Conservation (phyloP, 441 rosid genomes). For the Geranium incanum region DNA sequence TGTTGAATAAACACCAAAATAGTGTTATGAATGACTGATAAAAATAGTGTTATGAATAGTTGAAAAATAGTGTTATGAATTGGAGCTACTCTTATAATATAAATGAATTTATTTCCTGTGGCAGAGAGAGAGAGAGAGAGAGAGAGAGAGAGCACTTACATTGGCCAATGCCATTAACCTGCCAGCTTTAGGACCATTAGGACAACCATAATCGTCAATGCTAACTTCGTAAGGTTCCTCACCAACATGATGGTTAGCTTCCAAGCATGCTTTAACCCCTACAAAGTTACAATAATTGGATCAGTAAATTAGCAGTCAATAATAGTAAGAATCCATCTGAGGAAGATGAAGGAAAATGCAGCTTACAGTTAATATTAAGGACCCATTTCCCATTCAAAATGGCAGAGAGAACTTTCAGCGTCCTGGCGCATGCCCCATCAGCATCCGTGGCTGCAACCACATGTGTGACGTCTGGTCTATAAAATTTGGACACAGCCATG, state of each 20-base stretch:
- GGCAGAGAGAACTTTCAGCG: constrained; percentile 79
- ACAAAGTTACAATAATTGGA: constrained; percentile 12
- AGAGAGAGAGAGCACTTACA: constrained; percentile 25
- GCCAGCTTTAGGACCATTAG: constrained; percentile 60
- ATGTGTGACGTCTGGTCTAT: constrained; percentile 73
- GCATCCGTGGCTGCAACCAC: constrained; percentile 68
- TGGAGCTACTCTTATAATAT: neutral
- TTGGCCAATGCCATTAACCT: constrained; percentile 49
- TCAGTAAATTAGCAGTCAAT: neutral
- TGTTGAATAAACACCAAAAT: no score
- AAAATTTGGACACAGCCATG: constrained; percentile 53
- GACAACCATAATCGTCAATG: constrained; percentile 59
- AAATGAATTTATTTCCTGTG: neutral
- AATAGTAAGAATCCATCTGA: no score
- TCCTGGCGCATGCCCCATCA: constrained; percentile 69
- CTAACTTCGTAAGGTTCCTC: constrained; percentile 70
- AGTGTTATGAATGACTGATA: no score
- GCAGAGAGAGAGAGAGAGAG: no score
- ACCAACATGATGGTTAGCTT: constrained; percentile 34
- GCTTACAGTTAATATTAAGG: neutral
- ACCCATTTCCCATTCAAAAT: constrained; percentile 78
- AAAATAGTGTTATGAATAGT: no score
- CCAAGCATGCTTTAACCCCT: constrained; percentile 84
- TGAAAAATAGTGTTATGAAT: no score
- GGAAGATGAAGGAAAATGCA: neutral